A percentile compares a stretch with the other conserved stretches of the same genome.
Evolutionary conservation across 2,329 filamentous ascomycete genomes (phyloP).

Genomic region (Fusarium lyarnte): DNA sequence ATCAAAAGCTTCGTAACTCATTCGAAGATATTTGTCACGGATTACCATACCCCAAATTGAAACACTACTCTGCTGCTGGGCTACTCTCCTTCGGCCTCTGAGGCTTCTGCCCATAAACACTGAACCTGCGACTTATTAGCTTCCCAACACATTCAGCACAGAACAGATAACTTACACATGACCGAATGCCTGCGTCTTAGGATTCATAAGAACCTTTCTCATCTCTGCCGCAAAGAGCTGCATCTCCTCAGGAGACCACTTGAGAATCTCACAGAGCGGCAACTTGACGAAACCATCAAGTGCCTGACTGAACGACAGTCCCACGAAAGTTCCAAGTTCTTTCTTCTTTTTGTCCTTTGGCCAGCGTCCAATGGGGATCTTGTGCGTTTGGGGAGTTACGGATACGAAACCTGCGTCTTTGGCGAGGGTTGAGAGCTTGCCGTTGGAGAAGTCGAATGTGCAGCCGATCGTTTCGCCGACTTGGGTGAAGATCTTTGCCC

Average conservation of each 20-base stretch:
- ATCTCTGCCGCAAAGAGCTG: conserved; percentile 37
- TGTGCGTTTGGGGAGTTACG: conserved; percentile 21
- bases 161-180: conserved; percentile 16
- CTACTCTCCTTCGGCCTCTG: neutral
- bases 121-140: conserved; percentile 17
- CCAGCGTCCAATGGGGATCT: conserved; percentile 33
- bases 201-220: conserved; percentile 23
- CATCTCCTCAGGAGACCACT: conserved; percentile 36
- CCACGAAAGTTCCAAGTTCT: conserved; percentile 36
- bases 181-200: conserved; percentile 26
- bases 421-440: conserved; percentile 30
- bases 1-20: neutral
- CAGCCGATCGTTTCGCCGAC: conserved; percentile 29
- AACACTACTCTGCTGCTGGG: neutral
- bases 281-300: conserved; percentile 38
- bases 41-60: fast-evolving
- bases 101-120: conserved; percentile 33
- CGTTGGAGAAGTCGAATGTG: conserved; percentile 33
- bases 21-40: fast-evolving
- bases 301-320: conserved; percentile 36
- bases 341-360: conserved; percentile 37
- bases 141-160: fast-evolving
- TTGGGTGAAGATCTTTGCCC: conserved; percentile 23
- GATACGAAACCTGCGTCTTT: conserved; percentile 9
- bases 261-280: conserved; percentile 33